Evolutionary conservation across 1,284 basidiomycete genomes (phyloP).

Genomic region (Fomitopsis betulina): DNA sequence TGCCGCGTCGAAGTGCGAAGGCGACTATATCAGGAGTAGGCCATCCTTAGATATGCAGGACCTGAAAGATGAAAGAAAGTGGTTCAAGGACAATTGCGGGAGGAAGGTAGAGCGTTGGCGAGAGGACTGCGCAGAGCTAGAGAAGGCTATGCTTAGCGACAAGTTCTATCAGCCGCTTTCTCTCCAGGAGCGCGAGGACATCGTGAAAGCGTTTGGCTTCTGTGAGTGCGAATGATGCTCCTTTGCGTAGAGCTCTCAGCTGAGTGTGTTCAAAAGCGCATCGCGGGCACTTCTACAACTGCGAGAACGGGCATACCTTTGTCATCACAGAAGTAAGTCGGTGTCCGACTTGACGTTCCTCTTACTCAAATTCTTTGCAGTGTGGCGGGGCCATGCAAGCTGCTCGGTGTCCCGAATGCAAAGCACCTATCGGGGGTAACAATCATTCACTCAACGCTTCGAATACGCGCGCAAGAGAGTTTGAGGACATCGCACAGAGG

Average conservation of each 20-base stretch:
- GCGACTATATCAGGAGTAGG: conserved; percentile 10
- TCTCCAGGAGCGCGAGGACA: conserved; percentile 41
- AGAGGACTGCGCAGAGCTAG: conserved; percentile 23
- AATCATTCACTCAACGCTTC: conserved; percentile 33
- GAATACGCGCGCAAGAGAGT: conserved; percentile 43
- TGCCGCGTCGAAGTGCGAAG: neutral
- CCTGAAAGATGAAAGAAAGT: conserved; percentile 25
- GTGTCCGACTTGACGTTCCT: neutral
- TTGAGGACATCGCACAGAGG: conserved; percentile 28
- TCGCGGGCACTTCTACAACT: conserved; percentile 39
- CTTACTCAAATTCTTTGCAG: conserved; percentile 24
- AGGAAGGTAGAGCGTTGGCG: conserved; percentile 31
- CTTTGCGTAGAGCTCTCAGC: neutral
- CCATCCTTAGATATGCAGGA: conserved; percentile 12
- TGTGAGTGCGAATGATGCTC: conserved; percentile 25
- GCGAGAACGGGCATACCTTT: conserved; percentile 25
- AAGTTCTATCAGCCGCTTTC: conserved; percentile 41
- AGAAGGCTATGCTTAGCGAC: conserved; percentile 26
- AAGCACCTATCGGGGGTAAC: conserved; percentile 44
- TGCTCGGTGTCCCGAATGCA: conserved; percentile 50
- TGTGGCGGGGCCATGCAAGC: conserved; percentile 51
- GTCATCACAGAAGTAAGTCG: conserved; percentile 23
- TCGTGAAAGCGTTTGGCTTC: conserved; percentile 44
- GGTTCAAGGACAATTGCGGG: conserved; percentile 33
- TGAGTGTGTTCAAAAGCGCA: conserved; percentile 26